These are phyloP conservation scores for Alternaria infectoria DNA, from an alignment of 2,329 filamentous ascomycete genomes.

Conservation along the genomic window DNA sequence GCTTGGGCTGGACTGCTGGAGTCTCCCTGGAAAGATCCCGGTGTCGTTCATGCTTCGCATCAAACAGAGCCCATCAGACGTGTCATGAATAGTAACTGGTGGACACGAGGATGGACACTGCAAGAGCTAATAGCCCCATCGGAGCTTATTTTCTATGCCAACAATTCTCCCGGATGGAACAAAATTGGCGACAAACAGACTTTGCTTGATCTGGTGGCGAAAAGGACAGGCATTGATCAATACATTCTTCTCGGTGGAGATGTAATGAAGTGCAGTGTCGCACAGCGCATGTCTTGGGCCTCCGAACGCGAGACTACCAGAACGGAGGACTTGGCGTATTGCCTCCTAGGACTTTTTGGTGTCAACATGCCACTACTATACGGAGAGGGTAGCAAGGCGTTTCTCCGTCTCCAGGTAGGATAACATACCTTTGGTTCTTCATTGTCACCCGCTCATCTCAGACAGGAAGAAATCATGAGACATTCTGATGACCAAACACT, in stretches of 20 bases:
- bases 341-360: not conserved
- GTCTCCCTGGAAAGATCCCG: no score
- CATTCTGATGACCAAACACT: not conserved
- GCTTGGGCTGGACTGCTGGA: no score
- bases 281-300: not conserved
- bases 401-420: not conserved
- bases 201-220: not conserved
- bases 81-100: not conserved
- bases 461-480: not conserved
- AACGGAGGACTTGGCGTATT: not conserved
- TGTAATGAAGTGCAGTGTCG: not conserved
- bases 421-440: fast-evolving
- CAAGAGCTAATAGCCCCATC: not conserved
- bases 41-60: not conserved
- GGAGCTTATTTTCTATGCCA: not conserved
- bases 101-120: not conserved
- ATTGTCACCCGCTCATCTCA: not conserved
- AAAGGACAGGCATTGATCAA: fast-evolving
- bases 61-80: not conserved
- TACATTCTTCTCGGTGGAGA: not conserved
- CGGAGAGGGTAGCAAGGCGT: not conserved
- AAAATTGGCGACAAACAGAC: not conserved
- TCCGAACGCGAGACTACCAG: not conserved
- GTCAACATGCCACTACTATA: not conserved
- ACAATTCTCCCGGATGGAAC: fast-evolving